A percentile compares a stretch with the other conserved stretches of the same genome.
phyloP scores from a whole-genome alignment of 176 grass and related monocot species.

The Bothriochloa decipiens region DNA sequence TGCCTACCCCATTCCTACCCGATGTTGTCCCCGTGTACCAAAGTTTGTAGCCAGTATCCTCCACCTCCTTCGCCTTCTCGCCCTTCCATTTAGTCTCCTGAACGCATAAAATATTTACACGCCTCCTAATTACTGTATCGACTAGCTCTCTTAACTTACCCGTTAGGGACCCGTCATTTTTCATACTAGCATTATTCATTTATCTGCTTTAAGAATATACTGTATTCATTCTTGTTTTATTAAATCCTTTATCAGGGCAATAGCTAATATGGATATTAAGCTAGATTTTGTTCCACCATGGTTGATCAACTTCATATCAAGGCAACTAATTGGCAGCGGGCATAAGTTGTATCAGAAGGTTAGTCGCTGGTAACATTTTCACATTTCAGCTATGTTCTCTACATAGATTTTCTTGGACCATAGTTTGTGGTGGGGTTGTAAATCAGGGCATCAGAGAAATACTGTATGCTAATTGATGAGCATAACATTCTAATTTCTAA shows the following conservation, averaged over 20 bases:
- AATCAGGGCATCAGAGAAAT: neutral
- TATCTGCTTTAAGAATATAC: conserved; percentile 14
- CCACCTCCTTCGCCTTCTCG: too few relatives aligned
- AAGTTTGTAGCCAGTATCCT: too few relatives aligned
- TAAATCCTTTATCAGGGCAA: conserved; percentile 60
- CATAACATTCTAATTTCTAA: neutral
- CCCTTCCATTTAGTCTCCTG: too few relatives aligned
- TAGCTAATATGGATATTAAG: conserved; percentile 97
- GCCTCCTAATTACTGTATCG: too few relatives aligned
- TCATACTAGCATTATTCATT: neutral
- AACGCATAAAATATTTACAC: too few relatives aligned
- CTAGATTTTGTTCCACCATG: conserved; percentile 92
- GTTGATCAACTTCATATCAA: conserved; percentile 95
- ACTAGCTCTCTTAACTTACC: too few relatives aligned
- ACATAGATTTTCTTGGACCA: neutral
- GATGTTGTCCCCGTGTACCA: too few relatives aligned
- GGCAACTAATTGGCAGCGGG: conserved; percentile 82
- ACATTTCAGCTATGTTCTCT: conserved; percentile 20
- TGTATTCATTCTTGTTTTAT: conserved; percentile 6
- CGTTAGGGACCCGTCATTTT: too few relatives aligned
- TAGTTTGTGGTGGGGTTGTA: neutral
- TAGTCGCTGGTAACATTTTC: conserved; percentile 19
- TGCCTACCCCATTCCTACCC: too few relatives aligned
- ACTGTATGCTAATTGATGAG: neutral
- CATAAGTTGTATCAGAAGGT: conserved; percentile 96